Conservation (phyloP, 1,284 basidiomycete species). For the Rhodofomes roseus region DNA sequence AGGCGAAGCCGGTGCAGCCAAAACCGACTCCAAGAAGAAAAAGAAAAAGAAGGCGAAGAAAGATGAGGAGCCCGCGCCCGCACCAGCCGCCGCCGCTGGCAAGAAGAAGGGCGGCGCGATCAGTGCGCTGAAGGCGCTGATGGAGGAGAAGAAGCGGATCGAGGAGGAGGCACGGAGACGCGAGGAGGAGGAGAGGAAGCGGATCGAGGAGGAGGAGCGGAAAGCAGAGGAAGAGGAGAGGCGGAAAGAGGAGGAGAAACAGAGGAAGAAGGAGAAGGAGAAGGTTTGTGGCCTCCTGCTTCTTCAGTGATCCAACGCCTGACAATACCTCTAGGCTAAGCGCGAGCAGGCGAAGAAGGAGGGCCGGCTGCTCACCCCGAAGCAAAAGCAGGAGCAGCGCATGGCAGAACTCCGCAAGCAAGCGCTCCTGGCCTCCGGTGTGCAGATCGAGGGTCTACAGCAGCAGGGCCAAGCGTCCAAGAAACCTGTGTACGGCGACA, state of each 20-base stretch:
- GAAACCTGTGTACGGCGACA: conserved; percentile 74
- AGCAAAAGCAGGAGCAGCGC: conserved; percentile 93
- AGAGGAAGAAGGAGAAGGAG: conserved; percentile 85
- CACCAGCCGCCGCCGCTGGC: conserved; percentile 31
- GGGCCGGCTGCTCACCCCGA: conserved; percentile 87
- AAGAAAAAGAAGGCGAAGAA: conserved; percentile 88
- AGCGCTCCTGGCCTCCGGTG: conserved; percentile 87
- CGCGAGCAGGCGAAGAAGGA: conserved; percentile 86
- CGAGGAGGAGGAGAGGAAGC: conserved; percentile 72
- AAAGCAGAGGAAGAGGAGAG: conserved; percentile 73
- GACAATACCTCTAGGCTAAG: conserved; percentile 57
- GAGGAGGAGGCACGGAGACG: conserved; percentile 74
- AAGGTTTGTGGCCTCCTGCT: conserved; percentile 50
- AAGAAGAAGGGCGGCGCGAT: conserved; percentile 71
- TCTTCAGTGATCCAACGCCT: neutral
- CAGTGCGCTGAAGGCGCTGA: conserved; percentile 73
- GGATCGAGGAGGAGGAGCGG: conserved; percentile 85
- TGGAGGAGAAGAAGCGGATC: conserved; percentile 85
- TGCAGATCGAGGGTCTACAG: conserved; percentile 86
- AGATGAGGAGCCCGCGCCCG: conserved; percentile 54
- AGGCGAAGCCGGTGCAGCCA: conserved; percentile 35
- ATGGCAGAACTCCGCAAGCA: conserved; percentile 90
- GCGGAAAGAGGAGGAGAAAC: conserved; percentile 79
- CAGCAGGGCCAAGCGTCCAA: conserved; percentile 49
- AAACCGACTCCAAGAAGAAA: conserved; percentile 76